Evolutionary conservation across 306 rosid genomes (phyloP).

Genomic region (Phaseolus lunatus): DNA sequence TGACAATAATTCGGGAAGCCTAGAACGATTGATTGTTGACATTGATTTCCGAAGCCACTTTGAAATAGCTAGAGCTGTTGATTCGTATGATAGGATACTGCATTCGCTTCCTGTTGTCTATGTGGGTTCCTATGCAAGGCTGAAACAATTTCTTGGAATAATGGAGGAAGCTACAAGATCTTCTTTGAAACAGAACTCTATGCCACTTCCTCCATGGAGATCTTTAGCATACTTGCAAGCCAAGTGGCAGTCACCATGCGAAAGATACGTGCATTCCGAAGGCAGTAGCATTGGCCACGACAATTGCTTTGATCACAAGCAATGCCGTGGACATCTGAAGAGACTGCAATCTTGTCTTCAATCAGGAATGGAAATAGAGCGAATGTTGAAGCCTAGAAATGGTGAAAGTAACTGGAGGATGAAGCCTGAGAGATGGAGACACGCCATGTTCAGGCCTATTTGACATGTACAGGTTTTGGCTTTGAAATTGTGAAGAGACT

Average conservation of each 20-base stretch:
- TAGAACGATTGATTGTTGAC: conserved; percentile 83
- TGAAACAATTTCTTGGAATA: conserved; percentile 76
- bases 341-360: conserved; percentile 82
- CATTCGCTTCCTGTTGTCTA: conserved; percentile 82
- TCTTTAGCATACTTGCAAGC: conserved; percentile 85
- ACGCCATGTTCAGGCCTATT: conserved; percentile 55
- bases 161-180: conserved; percentile 91
- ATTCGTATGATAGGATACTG: conserved; percentile 78
- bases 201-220: conserved; percentile 99
- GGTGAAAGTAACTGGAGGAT: conserved; percentile 67
- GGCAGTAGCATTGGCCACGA: conserved; percentile 33
- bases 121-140: conserved; percentile 77
- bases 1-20: conserved; percentile 56
- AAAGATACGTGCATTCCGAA: conserved; percentile 61
- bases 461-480: conserved; percentile 64
- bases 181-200: conserved; percentile 91
- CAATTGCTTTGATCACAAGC: conserved; percentile 63
- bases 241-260: conserved; percentile 86
- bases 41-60: conserved; percentile 95
- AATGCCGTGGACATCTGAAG: conserved; percentile 79
- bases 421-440: conserved; percentile 74
- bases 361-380: conserved; percentile 72
- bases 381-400: conserved; percentile 65
- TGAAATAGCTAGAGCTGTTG: conserved; percentile 98
- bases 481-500: conserved; percentile 35